phyloP scores from a whole-genome alignment of 208 protist genomes.

The Leishmania braziliensis region DNA sequence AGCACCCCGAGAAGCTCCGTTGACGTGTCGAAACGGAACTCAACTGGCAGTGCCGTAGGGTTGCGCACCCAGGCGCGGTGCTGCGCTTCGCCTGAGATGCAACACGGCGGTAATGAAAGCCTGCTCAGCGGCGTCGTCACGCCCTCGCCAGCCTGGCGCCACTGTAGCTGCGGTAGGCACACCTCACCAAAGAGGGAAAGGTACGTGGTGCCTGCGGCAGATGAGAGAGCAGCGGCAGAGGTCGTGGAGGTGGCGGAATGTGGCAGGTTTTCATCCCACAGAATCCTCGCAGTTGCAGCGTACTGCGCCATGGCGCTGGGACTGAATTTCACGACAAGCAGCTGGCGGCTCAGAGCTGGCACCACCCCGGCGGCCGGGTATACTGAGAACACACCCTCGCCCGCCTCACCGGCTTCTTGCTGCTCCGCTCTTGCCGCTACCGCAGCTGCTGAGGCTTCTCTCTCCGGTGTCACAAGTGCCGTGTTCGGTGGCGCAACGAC shows the following conservation, averaged over 20 bases:
- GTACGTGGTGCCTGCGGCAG: conserved; percentile 27
- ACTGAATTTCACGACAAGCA: conserved; percentile 70
- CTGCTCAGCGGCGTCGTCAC: conserved; percentile 34
- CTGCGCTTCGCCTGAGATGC: conserved; percentile 66
- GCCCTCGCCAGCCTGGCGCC: conserved; percentile 24
- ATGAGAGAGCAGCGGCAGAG: background rate
- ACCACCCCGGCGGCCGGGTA: conserved; percentile 66
- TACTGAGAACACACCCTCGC: conserved; percentile 46
- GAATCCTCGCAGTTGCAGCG: conserved; percentile 44
- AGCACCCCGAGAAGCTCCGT: conserved; percentile 48
- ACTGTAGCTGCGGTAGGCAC: conserved; percentile 47
- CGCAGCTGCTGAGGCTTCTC: background rate
- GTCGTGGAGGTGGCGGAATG: conserved; percentile 6
- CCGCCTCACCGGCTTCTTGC: conserved; percentile 22
- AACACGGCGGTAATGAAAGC: conserved; percentile 74
- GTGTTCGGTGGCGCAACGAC: conserved; percentile 32
- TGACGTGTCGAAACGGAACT: conserved; percentile 59
- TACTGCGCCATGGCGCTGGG: conserved; percentile 49
- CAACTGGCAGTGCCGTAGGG: conserved; percentile 74
- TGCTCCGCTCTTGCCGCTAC: background rate
- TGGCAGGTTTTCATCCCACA: conserved; percentile 37
- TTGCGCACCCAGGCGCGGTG: conserved; percentile 66
- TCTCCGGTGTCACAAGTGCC: background rate
- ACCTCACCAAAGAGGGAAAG: conserved; percentile 68
- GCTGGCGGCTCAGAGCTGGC: conserved; percentile 35